A percentile compares a stretch with the other conserved stretches of the same genome.
Conservation (phyloP, 2,329 filamentous ascomycete species). For the Aspergillus felis region DNA sequence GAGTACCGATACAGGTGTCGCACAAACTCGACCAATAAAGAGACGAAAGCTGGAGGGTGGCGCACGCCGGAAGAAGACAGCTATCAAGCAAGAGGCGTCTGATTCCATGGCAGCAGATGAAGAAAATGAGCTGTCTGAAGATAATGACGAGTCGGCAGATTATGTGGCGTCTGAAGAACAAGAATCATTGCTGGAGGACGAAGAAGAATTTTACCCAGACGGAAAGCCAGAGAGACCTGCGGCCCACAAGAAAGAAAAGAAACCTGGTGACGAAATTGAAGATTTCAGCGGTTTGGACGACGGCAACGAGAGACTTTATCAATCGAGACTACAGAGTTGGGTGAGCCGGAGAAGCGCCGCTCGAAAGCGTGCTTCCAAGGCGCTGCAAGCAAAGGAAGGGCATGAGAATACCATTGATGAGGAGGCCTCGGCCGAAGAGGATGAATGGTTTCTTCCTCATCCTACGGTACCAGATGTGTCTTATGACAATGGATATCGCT, state of each 20-base stretch:
- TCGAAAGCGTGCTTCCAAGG: conserved; percentile 43
- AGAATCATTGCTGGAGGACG: conserved; percentile 30
- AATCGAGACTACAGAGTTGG: conserved; percentile 72
- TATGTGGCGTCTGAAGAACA: conserved; percentile 31
- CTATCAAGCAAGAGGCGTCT: conserved; percentile 1
- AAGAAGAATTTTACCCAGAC: conserved; percentile 32
- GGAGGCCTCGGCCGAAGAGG: conserved; percentile 25
- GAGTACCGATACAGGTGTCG: conserved; percentile 23
- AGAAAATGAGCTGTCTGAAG: conserved; percentile 20
- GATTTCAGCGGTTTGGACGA: conserved; percentile 72
- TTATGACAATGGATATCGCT: conserved; percentile 69
- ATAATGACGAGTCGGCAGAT: conserved; percentile 31
- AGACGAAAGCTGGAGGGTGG: conserved; percentile 30
- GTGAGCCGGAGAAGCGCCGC: conserved; percentile 60
- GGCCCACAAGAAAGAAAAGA: conserved; percentile 18
- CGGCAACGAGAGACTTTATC: conserved; percentile 79
- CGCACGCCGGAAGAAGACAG: neutral
- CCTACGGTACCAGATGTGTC: conserved; percentile 73
- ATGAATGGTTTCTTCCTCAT: conserved; percentile 81
- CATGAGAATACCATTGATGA: conserved; percentile 39
- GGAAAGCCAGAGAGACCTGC: conserved; percentile 18
- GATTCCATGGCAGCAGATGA: conserved; percentile 3
- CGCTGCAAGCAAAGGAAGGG: conserved; percentile 33
- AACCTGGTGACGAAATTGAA: conserved; percentile 43
- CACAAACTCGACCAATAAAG: conserved; percentile 28